Evolutionary conservation across 257 asterid genomes (phyloP).

Genomic region (Ilex asprella): DNA sequence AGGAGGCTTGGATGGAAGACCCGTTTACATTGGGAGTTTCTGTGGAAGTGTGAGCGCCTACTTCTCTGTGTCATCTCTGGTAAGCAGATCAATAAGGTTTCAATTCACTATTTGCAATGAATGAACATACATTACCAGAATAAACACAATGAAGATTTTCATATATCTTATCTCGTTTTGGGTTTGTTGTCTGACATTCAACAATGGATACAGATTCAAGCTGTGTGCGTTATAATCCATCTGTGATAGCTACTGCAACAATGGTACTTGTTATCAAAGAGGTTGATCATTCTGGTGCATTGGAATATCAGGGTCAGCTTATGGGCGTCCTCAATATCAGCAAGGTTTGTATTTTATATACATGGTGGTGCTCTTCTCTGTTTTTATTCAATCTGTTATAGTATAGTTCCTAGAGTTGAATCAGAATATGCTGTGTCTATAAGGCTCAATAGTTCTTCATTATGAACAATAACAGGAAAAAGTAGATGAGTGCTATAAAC

Average conservation of each 20-base stretch:
- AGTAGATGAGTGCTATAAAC: slow-evolving; percentile 24
- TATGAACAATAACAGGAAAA: slow-evolving; percentile 21
- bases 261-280: slow-evolving; percentile 37
- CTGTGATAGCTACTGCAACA: slow-evolving; percentile 49
- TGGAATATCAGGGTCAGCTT: slow-evolving; percentile 29
- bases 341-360: slow-evolving; percentile 25
- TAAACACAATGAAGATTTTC: no score
- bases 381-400: not conserved
- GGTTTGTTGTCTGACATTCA: not conserved
- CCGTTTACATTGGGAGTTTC: slow-evolving; percentile 55
- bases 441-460: slow-evolving; percentile 5
- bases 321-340: slow-evolving; percentile 21
- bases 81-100: slow-evolving; percentile 25
- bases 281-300: slow-evolving; percentile 26
- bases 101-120: not conserved
- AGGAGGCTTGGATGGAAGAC: slow-evolving; percentile 59
- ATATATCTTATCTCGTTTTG: no score
- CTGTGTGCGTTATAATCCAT: slow-evolving; percentile 44
- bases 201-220: slow-evolving; percentile 50
- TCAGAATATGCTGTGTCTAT: not conserved
- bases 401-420: slow-evolving; percentile 1
- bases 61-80: slow-evolving; percentile 61
- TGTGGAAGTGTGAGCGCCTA: slow-evolving; percentile 49
- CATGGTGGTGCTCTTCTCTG: not conserved
- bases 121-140: not conserved